Evolutionary conservation across 75 land plant genomes (phyloP).

Genomic region (Pinus albicaulis): DNA sequence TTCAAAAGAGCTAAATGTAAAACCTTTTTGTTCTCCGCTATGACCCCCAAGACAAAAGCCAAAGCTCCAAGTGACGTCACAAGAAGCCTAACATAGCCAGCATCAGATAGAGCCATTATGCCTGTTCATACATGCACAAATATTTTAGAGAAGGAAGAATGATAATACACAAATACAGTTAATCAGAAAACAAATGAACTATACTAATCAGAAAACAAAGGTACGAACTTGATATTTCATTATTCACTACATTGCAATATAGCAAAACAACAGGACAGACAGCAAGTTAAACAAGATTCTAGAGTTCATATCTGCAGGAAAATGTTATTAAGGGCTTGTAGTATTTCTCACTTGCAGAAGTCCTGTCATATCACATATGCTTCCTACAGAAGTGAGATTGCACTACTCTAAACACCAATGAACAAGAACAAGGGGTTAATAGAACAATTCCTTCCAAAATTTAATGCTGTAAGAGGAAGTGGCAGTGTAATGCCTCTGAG

Average conservation of each 20-base stretch:
- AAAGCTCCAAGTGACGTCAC: slow-evolving; percentile 53
- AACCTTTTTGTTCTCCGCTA: slow-evolving; percentile 97
- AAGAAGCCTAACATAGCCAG: slow-evolving; percentile 29
- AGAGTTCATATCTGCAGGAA: background rate
- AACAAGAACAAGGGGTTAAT: background rate
- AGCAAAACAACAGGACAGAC: background rate
- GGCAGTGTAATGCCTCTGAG: too few species aligned
- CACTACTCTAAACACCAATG: background rate
- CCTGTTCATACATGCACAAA: slow-evolving; percentile 1
- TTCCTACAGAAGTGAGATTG: background rate
- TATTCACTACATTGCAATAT: background rate
- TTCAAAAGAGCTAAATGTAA: background rate
- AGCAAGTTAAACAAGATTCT: background rate
- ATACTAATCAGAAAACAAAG: background rate
- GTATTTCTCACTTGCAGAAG: background rate
- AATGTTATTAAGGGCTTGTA: background rate
- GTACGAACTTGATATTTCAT: background rate
- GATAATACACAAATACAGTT: background rate
- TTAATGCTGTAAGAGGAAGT: too few species aligned
- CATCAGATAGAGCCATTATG: slow-evolving; percentile 36
- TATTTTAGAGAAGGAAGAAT: background rate
- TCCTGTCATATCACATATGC: background rate
- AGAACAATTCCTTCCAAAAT: background rate
- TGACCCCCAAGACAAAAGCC: slow-evolving; percentile 73
- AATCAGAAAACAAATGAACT: background rate